phyloP scores from a whole-genome alignment of 306 rosid genomes.

The Ziziphus jujuba region DNA sequence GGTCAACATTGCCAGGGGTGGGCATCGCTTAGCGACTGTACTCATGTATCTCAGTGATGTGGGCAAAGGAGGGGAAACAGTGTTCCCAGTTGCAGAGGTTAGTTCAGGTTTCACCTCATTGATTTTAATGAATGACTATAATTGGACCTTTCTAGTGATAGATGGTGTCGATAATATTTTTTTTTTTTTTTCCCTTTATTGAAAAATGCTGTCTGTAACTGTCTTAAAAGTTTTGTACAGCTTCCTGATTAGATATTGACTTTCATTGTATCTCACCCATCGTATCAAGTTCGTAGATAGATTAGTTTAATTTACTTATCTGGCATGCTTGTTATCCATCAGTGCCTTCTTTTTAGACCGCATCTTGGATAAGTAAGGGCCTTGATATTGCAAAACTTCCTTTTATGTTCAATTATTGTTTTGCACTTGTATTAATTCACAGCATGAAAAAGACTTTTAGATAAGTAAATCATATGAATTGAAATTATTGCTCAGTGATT shows the following conservation, averaged over 20 bases:
- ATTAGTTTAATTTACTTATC: not conserved
- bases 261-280: not conserved
- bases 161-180: not conserved
- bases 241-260: not conserved
- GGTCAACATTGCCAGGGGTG: constrained; percentile 89
- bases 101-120: constrained; percentile 28
- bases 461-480: not conserved
- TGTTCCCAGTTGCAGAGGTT: constrained; percentile 92
- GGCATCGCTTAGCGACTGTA: constrained; percentile 89
- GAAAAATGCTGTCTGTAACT: not conserved
- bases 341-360: not conserved
- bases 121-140: not conserved
- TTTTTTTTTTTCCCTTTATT: not conserved
- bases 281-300: not conserved
- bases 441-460: not conserved
- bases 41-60: constrained; percentile 91
- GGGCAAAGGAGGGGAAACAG: constrained; percentile 92
- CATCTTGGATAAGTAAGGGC: constrained; percentile 1
- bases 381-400: not conserved
- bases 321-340: not conserved
- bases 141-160: constrained; percentile 8
- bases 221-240: not conserved
- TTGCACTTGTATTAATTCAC: constrained; percentile 3
- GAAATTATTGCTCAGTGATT: too few relatives aligned
- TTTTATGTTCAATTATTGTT: constrained; percentile 2